Evolutionary conservation across 2,329 filamentous ascomycete species (phyloP).

Genomic region (Monilinia fructigena): DNA sequence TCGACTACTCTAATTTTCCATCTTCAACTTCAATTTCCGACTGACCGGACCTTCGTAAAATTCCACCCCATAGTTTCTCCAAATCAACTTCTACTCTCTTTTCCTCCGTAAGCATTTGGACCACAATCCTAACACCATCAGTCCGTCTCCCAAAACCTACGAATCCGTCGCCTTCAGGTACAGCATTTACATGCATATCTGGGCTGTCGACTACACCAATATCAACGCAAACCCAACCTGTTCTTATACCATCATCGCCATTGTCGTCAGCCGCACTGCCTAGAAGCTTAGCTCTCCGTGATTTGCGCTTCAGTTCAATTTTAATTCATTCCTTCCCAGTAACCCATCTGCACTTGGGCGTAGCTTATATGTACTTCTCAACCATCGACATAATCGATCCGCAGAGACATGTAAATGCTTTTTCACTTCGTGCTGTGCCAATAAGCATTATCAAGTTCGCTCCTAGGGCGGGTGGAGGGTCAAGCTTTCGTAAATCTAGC

Average conservation of each 20-base stretch:
- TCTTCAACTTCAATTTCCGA: constrained; percentile 19
- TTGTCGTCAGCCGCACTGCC: constrained; percentile 64
- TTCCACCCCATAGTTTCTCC: constrained; percentile 57
- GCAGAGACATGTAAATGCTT: constrained; percentile 90
- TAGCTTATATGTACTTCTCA: constrained; percentile 70
- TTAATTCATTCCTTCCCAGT: constrained; percentile 85
- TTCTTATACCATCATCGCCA: constrained; percentile 81
- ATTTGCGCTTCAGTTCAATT: constrained; percentile 76
- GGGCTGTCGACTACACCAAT: constrained; percentile 67
- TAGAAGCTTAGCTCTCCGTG: constrained; percentile 77
- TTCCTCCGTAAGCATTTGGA: constrained; percentile 71
- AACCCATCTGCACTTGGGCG: constrained; percentile 81
- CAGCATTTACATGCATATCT: constrained; percentile 43
- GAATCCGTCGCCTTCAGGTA: constrained; percentile 53
- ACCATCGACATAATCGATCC: constrained; percentile 84
- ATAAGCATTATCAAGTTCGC: constrained; percentile 90
- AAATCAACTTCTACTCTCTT: constrained; percentile 66
- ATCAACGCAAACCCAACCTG: constrained; percentile 96
- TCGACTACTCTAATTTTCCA: constrained; percentile 10
- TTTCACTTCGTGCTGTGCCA: constrained; percentile 85
- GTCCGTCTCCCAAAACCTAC: constrained; percentile 71
- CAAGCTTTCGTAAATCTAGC: constrained; percentile 78
- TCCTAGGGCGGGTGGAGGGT: constrained; percentile 84
- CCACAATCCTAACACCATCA: constrained; percentile 60
- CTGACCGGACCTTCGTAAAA: constrained; percentile 32